Percentiles rank a stretch among this genome's conserved stretches.
These are phyloP conservation scores for Candida michaelii DNA, from an alignment of 805 yeast genomes.

Conservation along the genomic window DNA sequence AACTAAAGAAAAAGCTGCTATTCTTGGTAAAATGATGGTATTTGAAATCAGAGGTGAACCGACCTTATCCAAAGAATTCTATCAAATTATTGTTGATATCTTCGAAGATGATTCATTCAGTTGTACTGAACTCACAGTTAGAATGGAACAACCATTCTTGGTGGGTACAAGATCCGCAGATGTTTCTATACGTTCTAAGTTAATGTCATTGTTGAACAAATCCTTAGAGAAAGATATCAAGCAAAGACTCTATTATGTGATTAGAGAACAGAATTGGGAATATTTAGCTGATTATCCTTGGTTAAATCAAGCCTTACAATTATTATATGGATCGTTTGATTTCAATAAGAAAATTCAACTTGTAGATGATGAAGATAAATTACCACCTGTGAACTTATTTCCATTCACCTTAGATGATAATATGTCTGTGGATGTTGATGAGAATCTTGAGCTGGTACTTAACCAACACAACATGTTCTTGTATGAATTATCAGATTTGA, in stretches of 20 bases:
- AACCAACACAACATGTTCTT: slow-evolving; percentile 31
- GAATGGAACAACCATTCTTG: slow-evolving; percentile 95
- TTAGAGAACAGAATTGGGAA: slow-evolving; percentile 98
- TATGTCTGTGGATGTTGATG: slow-evolving; percentile 29
- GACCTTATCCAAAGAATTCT: slow-evolving; percentile 72
- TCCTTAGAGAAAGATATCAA: slow-evolving; percentile 77
- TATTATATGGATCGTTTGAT: slow-evolving; percentile 78
- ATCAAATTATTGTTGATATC: slow-evolving; percentile 81
- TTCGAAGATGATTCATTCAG: slow-evolving; percentile 78
- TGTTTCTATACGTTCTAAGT: slow-evolving; percentile 66
- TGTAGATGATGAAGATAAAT: slow-evolving; percentile 46
- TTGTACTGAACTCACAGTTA: slow-evolving; percentile 83
- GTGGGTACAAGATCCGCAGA: slow-evolving; percentile 89
- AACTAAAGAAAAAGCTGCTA: slow-evolving; percentile 92
- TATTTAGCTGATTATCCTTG: slow-evolving; percentile 88
- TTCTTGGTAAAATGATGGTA: slow-evolving; percentile 88
- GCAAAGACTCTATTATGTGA: slow-evolving; percentile 78
- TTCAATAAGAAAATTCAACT: slow-evolving; percentile 47
- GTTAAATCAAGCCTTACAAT: slow-evolving; percentile 89
- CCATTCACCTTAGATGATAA: slow-evolving; percentile 25
- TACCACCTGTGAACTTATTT: slow-evolving; percentile 53
- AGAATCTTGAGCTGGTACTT: slow-evolving; percentile 23
- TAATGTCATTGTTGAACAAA: slow-evolving; percentile 75
- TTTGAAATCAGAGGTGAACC: slow-evolving; percentile 88
- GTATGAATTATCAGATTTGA: slow-evolving; percentile 28